Percentiles rank a stretch among this genome's conserved stretches.
These are phyloP conservation scores for Bassia scoparia DNA, from an alignment of 148 eudicot species.

Conservation along the genomic window DNA sequence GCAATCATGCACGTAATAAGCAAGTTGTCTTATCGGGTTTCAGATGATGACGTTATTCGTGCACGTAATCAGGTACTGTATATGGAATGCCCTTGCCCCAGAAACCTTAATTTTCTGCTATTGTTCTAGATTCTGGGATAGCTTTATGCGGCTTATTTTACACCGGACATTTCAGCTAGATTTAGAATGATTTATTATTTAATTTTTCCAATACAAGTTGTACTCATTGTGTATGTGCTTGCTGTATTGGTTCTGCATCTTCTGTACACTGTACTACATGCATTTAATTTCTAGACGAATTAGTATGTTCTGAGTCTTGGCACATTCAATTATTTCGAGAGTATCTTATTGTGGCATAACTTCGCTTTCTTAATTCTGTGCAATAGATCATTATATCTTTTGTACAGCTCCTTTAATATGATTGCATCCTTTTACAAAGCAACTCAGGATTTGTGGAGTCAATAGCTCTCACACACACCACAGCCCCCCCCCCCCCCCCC, in stretches of 20 bases:
- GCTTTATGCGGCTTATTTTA: background rate
- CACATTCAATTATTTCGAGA: background rate
- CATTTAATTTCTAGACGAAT: background rate
- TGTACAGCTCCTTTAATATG: background rate
- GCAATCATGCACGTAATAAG: constrained; percentile 51
- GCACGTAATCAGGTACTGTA: constrained; percentile 63
- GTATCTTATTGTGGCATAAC: background rate
- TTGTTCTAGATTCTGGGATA: background rate
- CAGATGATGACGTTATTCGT: constrained; percentile 59
- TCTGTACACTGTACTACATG: background rate
- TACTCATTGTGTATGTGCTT: background rate
- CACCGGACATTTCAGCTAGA: background rate
- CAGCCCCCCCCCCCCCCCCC: too few relatives aligned
- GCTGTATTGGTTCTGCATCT: too few relatives aligned
- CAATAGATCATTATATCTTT: too few relatives aligned
- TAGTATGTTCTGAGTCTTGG: background rate
- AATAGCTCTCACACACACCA: too few relatives aligned
- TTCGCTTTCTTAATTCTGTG: background rate
- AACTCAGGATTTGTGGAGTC: too few relatives aligned
- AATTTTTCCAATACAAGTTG: too few relatives aligned
- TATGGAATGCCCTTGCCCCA: background rate
- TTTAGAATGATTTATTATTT: background rate
- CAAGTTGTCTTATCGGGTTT: constrained; percentile 57
- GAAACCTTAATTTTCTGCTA: background rate
- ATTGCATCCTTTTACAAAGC: too few relatives aligned